A percentile compares a stretch with the other conserved stretches of the same genome.
phyloP scores from a whole-genome alignment of 2,329 filamentous ascomycete genomes.

The Teratosphaeria gauchensis region DNA sequence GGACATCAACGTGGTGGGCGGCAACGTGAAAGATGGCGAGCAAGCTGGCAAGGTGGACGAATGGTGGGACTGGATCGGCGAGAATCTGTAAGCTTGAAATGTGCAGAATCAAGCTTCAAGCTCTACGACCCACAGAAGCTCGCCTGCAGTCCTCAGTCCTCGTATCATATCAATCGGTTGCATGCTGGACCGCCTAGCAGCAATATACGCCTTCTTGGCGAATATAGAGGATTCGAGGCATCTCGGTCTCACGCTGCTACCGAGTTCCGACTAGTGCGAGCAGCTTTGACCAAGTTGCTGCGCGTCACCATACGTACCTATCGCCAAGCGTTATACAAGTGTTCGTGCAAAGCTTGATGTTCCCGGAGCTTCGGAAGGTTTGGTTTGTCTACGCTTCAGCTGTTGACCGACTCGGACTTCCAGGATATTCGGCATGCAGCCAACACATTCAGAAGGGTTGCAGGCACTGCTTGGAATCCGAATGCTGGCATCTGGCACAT shows the following conservation, averaged over 20 bases:
- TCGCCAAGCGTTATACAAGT: neutral
- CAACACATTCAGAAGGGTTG: neutral
- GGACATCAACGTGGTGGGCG: conserved; percentile 65
- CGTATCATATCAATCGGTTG: neutral
- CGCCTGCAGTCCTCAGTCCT: neutral
- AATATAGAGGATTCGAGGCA: neutral
- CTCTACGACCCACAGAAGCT: neutral
- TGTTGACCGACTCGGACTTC: neutral
- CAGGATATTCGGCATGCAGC: neutral
- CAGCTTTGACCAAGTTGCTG: neutral
- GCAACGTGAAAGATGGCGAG: conserved; percentile 53
- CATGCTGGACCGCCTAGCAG: neutral
- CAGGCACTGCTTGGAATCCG: no score
- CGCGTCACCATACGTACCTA: neutral
- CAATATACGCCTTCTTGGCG: neutral
- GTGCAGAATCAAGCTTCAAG: neutral
- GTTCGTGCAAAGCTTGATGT: neutral
- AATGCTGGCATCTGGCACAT: no score
- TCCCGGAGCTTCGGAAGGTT: neutral
- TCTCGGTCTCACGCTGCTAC: neutral
- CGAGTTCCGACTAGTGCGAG: neutral
- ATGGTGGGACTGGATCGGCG: conserved; percentile 88
- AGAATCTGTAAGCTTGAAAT: conserved; percentile 47
- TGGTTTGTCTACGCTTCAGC: neutral
- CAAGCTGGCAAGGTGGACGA: conserved; percentile 53